phyloP scores from a whole-genome alignment of 2,329 filamentous ascomycete species.

The Cordyceps fumosorosea region DNA sequence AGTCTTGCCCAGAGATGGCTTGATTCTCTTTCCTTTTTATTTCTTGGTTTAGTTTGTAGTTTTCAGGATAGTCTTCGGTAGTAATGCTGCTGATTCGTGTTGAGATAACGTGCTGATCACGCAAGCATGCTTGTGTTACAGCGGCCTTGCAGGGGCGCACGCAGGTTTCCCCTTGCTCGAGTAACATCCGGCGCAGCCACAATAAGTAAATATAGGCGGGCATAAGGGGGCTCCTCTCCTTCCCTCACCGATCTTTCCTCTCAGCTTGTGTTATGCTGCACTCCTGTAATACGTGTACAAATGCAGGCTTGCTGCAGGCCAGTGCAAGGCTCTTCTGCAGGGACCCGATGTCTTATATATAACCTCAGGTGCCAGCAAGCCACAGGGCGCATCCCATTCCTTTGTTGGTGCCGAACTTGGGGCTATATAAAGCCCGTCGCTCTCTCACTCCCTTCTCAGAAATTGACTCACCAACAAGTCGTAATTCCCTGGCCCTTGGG shows the following conservation, averaged over 20 bases:
- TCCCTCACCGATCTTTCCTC: not conserved
- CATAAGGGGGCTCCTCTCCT: not conserved
- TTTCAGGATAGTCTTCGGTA: not conserved
- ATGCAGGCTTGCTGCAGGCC: not conserved
- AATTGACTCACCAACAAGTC: not conserved
- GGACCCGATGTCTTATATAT: not conserved
- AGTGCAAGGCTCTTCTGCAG: not conserved
- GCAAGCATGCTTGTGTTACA: not conserved
- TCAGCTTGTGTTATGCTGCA: not conserved
- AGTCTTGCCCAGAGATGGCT: not conserved
- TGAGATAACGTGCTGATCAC: conserved; percentile 6
- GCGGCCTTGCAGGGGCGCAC: not conserved
- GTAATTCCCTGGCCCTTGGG: not conserved
- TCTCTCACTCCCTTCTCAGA: not conserved
- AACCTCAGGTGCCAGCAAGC: not conserved
- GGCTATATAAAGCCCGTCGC: not conserved
- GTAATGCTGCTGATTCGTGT: not conserved
- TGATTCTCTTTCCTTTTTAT: not conserved
- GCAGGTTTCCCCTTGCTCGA: not conserved
- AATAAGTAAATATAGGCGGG: not conserved
- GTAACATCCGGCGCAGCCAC: too few species aligned
- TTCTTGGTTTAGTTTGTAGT: not conserved
- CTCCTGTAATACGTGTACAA: not conserved
- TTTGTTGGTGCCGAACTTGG: not conserved
- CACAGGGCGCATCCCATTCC: not conserved